These are phyloP conservation scores for Polygonum aviculare DNA, from an alignment of 148 eudicot genomes.

Conservation along the genomic window DNA sequence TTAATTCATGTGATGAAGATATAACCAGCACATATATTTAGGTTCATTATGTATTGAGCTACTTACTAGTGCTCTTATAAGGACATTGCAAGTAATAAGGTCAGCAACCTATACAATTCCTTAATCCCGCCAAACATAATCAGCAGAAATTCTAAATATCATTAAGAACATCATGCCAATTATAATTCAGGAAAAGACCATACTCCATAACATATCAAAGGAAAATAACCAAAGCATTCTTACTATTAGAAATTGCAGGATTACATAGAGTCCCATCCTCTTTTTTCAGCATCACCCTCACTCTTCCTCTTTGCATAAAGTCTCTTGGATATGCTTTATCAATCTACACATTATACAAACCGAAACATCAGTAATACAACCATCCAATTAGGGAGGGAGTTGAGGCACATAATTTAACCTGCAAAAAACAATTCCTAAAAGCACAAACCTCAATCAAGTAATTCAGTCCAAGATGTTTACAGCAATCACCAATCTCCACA, in stretches of 20 bases:
- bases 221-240: constrained; percentile 17
- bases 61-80: neutral
- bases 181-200: neutral
- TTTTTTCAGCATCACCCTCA: constrained; percentile 63
- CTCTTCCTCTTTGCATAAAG: constrained; percentile 86
- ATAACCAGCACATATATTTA: neutral
- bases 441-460: constrained; percentile 52
- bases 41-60: neutral
- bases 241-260: constrained; percentile 67
- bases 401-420: neutral
- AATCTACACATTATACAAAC: constrained; percentile 19
- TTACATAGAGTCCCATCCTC: constrained; percentile 62
- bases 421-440: neutral
- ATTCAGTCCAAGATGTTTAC: constrained; percentile 53
- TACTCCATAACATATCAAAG: neutral
- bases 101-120: neutral
- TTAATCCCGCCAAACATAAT: neutral
- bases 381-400: neutral
- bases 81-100: neutral
- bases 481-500: constrained; percentile 65
- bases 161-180: neutral
- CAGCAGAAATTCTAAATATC: neutral
- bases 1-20: neutral
- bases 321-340: constrained; percentile 91
- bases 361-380: constrained; percentile 2